These are phyloP conservation scores for Suillus paluster DNA, from an alignment of 768 basidiomycete species.

Conservation along the genomic window DNA sequence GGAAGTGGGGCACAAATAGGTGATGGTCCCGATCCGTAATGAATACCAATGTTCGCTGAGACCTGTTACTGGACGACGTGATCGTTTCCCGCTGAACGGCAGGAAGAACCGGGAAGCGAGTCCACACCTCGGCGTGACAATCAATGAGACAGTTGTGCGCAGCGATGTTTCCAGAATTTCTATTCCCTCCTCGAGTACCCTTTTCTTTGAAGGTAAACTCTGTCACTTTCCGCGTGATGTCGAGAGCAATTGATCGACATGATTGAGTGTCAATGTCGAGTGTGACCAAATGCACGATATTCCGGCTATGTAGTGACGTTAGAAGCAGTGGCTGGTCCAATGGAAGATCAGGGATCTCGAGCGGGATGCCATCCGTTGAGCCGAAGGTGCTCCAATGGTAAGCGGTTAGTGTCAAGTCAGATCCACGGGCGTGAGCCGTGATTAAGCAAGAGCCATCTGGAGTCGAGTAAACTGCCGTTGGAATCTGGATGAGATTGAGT, in stretches of 20 bases:
- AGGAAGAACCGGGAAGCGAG: slow-evolving; percentile 59
- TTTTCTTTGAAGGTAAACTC: slow-evolving; percentile 60
- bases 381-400: slow-evolving; percentile 67
- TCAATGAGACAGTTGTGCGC: slow-evolving; percentile 56
- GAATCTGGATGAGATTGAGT: slow-evolving; percentile 40
- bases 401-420: slow-evolving; percentile 33
- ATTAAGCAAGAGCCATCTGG: slow-evolving; percentile 61
- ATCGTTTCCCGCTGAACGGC: slow-evolving; percentile 53
- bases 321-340: slow-evolving; percentile 29
- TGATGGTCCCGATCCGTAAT: slow-evolving; percentile 43
- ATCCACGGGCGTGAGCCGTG: slow-evolving; percentile 29
- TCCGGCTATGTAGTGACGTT: slow-evolving; percentile 51
- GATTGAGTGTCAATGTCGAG: slow-evolving; percentile 38
- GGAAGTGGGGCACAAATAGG: slow-evolving; percentile 47
- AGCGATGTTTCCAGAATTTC: slow-evolving; percentile 22
- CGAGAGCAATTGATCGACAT: slow-evolving; percentile 49
- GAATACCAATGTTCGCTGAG: slow-evolving; percentile 44
- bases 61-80: slow-evolving; percentile 37
- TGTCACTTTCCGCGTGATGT: slow-evolving; percentile 58
- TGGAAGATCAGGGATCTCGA: slow-evolving; percentile 37
- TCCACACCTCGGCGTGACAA: slow-evolving; percentile 62
- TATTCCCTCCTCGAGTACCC: slow-evolving; percentile 26
- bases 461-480: slow-evolving; percentile 45
- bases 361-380: slow-evolving; percentile 46
- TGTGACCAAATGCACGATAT: slow-evolving; percentile 46